Base-by-base conservation (phyloP, 441 rosid genomes). In the Erysimum cheiri region DNA sequence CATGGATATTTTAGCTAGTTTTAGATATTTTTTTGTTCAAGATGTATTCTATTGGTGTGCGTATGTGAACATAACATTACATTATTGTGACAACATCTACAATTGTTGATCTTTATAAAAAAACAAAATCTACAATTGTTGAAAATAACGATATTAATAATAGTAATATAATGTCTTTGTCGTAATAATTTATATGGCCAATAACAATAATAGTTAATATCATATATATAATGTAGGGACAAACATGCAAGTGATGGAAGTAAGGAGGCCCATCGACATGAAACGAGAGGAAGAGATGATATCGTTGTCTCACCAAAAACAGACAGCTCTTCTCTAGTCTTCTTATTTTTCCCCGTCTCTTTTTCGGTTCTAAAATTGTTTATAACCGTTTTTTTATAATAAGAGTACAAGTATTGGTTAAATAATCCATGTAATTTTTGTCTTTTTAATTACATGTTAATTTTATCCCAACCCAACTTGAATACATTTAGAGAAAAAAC, bases 181-280 rank as follows among this genome's bases (percentile, higher is more conserved):
- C 75, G 67, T 69, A 64, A 70, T 70, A 69, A 70, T 70, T 56
- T 61, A 74, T 47, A 69, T 47, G 49, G 50, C 35, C 62, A 75
- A 75, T 70, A 57, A 56, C 6, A 55, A 73, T 13, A 40, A 56
- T 69, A 69, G 36, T 33, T 9, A 60, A 60, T 4, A 29, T 44
- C 32, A 41, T 54, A 61, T 54, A 55, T 43, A 62, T 63, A 69
- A 50, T 74, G 70, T 52, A 62, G 69, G 72, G 72, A 39, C 68
- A 61, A 54, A 53, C 46, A 46, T 60, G 62, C 39, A 62, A 48
- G 65, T 46, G 75, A 70, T 49, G 67, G 57, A 57, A 60, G 63
- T 53, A 74, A 76, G 58, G 79, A 64, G 75, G 72, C 75, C 79
- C 71, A 64, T 64, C 22, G 64, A 70, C 63, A 46, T 70, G 75